These are phyloP conservation scores for Candida jianshihensis DNA, from an alignment of 805 yeast genomes.

Conservation along the genomic window DNA sequence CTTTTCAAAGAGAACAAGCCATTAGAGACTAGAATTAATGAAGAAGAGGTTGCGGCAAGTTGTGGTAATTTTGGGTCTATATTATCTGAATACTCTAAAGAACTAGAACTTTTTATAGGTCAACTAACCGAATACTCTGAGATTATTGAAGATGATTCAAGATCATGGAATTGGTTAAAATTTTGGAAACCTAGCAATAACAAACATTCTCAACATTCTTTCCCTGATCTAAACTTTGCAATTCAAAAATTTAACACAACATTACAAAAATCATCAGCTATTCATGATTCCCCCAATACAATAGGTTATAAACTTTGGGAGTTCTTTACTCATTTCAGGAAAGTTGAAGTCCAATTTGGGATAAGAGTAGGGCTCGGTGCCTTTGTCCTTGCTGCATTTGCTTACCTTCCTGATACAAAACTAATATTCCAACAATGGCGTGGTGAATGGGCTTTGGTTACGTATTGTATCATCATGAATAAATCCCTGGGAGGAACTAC, in stretches of 20 bases:
- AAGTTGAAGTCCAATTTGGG: constrained; percentile 72
- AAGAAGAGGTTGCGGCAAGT: constrained; percentile 78
- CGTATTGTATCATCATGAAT: constrained; percentile 78
- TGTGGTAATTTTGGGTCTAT: constrained; percentile 74
- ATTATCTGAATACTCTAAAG: constrained; percentile 54
- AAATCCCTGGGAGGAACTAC: constrained; percentile 81
- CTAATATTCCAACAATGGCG: constrained; percentile 56
- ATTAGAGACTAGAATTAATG: constrained; percentile 43
- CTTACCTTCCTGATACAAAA: constrained; percentile 53
- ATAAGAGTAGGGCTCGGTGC: constrained; percentile 77
- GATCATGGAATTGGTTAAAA: constrained; percentile 45
- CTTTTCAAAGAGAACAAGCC: constrained; percentile 11
- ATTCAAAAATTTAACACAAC: constrained; percentile 10
- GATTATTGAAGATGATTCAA: constrained; percentile 3
- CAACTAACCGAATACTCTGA: constrained; percentile 34
- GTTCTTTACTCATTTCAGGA: constrained; percentile 42
- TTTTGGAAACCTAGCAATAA: constrained; percentile 34
- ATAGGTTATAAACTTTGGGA: constrained; percentile 39
- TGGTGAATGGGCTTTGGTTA: constrained; percentile 81
- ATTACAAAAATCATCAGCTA: constrained; percentile 19
- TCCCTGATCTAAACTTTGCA: constrained; percentile 13
- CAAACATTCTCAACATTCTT: not conserved
- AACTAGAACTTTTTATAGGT: constrained; percentile 42
- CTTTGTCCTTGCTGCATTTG: constrained; percentile 54
- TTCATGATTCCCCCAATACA: constrained; percentile 9